phyloP scores from a whole-genome alignment of 2,329 filamentous ascomycete genomes.

The Cercospora zeina region DNA sequence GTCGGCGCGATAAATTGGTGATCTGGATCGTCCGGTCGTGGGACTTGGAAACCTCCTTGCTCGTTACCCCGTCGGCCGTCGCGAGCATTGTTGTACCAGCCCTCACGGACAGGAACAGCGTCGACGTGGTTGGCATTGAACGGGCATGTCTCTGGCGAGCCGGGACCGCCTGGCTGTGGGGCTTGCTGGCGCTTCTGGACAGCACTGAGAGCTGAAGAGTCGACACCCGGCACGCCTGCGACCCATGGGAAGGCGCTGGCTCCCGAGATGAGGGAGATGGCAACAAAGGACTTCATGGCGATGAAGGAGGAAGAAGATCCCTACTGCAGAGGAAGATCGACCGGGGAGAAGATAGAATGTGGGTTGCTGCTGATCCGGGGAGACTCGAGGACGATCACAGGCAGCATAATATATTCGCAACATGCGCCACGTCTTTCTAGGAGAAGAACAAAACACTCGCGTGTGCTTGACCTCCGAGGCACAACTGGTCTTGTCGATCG shows the following conservation, averaged over 20 bases:
- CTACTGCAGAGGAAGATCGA: conserved; percentile 1
- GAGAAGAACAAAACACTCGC: conserved; percentile 1
- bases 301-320: background rate
- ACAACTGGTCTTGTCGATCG: conserved; percentile 13
- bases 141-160: conserved; percentile 40
- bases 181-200: conserved; percentile 37
- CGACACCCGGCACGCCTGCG: conserved; percentile 41
- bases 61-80: conserved; percentile 47
- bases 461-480: conserved; percentile 17
- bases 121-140: conserved; percentile 45
- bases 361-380: conserved; percentile 15
- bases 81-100: conserved; percentile 48
- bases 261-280: conserved; percentile 29
- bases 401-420: conserved; percentile 11
- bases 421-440: conserved; percentile 10
- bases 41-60: conserved; percentile 49
- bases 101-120: conserved; percentile 41
- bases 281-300: conserved; percentile 34
- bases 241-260: conserved; percentile 47
- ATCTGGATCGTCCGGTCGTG: conserved; percentile 46
- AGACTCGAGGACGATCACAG: conserved; percentile 1
- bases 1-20: conserved; percentile 43
- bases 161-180: conserved; percentile 32
- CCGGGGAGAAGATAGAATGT: background rate
- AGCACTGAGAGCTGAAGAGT: conserved; percentile 39